Evolutionary conservation across 2,329 filamentous ascomycete genomes (phyloP), one percentile per base, ranked within the genome.

Genomic region (Fusarium fujikuroi): DNA sequence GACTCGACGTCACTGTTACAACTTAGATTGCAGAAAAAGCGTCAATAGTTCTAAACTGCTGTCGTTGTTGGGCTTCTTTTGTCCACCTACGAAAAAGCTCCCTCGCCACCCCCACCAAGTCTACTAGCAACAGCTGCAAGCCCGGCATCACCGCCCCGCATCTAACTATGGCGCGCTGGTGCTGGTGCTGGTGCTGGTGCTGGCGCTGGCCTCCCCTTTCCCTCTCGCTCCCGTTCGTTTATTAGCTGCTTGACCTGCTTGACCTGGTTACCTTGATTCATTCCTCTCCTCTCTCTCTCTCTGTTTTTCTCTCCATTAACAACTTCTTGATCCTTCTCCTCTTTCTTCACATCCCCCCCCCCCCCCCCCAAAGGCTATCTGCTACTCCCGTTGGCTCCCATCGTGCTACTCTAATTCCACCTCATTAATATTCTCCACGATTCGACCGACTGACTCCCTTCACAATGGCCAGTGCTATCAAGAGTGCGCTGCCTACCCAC

Each of bases 401-500:
- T 46, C 40, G 44, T 50, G 39, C 40, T 64, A 43, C 54, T 50
- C 60, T 60, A 42, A 44, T 61, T 61, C 52, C 43, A 58, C n/a
- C 57, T 53, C 56, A 63, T 52, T 58, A 60, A 68, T 57, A 58
- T 39, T 54, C 46, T 58, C 46, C 50, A 56, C 47, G 63, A 72
- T 28, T 43, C 53, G 53, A 57, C 39, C 30, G 28, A 58, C 73
- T 25, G 30, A 37, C 73, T 32, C 21, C 43, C 57, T 66, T 76
- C 79, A 84, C 80, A 79, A 95, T 95, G 92, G 91, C 93, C 74
- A 87, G 90, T 80, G 86, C 87, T 77, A 86, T 91, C 78, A 94
- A 90, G 87, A 91, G 90, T 84, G 93, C 93, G 74, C 86, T 98
- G 78, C 94, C 95, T 74, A 88, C 93, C 47, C 95, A 97, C 87